Evolutionary conservation across 805 yeast genomes (phyloP).

Genomic region (Pichia thaimueangensis): DNA sequence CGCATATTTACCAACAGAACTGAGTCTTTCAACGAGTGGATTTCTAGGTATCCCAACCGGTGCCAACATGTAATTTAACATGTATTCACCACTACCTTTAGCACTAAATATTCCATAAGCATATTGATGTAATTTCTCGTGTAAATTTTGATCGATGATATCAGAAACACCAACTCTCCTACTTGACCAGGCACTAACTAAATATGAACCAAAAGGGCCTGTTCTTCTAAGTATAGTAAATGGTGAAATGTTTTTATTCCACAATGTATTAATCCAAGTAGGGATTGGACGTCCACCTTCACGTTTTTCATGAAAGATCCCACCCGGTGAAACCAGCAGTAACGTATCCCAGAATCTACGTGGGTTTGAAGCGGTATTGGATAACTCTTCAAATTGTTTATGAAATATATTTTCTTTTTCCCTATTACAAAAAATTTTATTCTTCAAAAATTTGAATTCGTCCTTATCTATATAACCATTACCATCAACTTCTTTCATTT

Average conservation of each 20-base stretch:
- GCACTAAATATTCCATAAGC: slow-evolving; percentile 80
- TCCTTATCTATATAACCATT: slow-evolving; percentile 6
- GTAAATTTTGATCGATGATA: slow-evolving; percentile 24
- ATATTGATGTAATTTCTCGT: slow-evolving; percentile 62
- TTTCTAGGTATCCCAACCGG: slow-evolving; percentile 88
- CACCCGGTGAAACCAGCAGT: slow-evolving; percentile 87
- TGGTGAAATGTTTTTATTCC: slow-evolving; percentile 80
- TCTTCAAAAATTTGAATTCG: slow-evolving; percentile 12
- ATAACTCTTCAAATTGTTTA: slow-evolving; percentile 2
- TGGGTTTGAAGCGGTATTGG: slow-evolving; percentile 4
- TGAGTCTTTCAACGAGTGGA: slow-evolving; percentile 57
- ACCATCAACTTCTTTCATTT: slow-evolving; percentile 14
- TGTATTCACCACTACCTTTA: slow-evolving; percentile 89
- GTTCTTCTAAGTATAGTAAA: slow-evolving; percentile 70
- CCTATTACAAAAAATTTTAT: background rate
- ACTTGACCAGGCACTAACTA: slow-evolving; percentile 86
- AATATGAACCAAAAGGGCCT: slow-evolving; percentile 76
- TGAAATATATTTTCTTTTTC: slow-evolving; percentile 3
- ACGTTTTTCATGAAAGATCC: slow-evolving; percentile 51
- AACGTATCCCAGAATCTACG: slow-evolving; percentile 35
- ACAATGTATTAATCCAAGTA: slow-evolving; percentile 66
- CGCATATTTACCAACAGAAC: slow-evolving; percentile 20
- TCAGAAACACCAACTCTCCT: slow-evolving; percentile 56
- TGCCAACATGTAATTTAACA: slow-evolving; percentile 72
- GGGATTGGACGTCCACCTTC: slow-evolving; percentile 41